Evolutionary conservation across 2,329 filamentous ascomycete genomes (phyloP), one percentile per base, ranked within the genome.

Genomic region (Pestalotiopsis sp.): DNA sequence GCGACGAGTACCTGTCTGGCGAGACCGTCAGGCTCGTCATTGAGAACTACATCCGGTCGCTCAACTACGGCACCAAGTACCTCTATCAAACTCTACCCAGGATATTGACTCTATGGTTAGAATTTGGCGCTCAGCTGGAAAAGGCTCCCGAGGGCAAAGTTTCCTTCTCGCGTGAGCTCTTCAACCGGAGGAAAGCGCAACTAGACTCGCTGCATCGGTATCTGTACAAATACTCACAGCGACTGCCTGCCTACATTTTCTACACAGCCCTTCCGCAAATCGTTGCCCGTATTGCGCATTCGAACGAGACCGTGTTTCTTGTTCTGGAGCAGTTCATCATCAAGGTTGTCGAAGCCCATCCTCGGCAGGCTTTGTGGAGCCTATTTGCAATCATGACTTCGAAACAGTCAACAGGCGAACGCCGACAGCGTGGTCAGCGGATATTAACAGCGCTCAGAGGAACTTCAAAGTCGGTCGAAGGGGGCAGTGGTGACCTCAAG

Each of bases 41-140:
- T 72, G 94, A 98, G 76, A 98, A 97, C 77, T 98, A 97, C 76
- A 85, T 97, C 59, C 90, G 95, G 36, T 97, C 95, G 2, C 87
- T 98, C 59, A 90, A 91, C 36, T 95, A 91, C 73, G 96, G 96
- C 39, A 96, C 94, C 61, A 99, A 98, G 81, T 98, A 98, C 79
- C 89, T 98, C 58, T 97, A 97, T 76, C 95, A 98, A 79, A 98
- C 95, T 0, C 84, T 99, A 41, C 97, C 96, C 0, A 93, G 97
- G 71, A 87, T 98, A 61, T 82, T 99, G 56, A 99, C 96, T 0
- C 85, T 99, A 2, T 99, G 97, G 95, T 85, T 99, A 49, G 95
- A 98, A 75, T 87, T 99, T 71, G 95, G 94, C 5, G 91, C 92
- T 49, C 90, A 93, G 69, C 85, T 94, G 45, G 88, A 92, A 76